Percentiles rank a stretch among this genome's conserved stretches.
These are phyloP conservation scores for Fagopyrum homotropicum DNA, from an alignment of 148 eudicot genomes.

Conservation along the genomic window DNA sequence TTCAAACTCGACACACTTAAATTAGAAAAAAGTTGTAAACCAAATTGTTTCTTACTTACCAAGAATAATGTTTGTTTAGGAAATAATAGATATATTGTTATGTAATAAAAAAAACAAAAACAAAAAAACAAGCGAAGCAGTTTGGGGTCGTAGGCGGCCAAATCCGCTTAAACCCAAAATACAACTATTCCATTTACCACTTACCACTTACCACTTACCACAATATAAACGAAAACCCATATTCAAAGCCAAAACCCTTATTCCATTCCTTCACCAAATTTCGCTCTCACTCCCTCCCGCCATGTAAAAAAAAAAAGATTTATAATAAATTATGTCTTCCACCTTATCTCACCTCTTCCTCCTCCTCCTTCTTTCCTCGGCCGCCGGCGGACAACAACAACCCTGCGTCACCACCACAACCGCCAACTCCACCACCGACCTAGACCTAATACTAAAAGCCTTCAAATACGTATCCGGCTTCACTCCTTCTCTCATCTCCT, in stretches of 20 bases:
- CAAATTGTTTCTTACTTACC: no score
- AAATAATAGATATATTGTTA: no score
- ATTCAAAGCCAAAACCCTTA: background rate
- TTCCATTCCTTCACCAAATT: background rate
- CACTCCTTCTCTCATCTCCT: conserved; percentile 31
- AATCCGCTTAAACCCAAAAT: no score
- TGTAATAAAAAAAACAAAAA: background rate
- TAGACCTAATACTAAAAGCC: conserved; percentile 38
- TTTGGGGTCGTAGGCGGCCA: no score
- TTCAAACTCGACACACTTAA: no score
- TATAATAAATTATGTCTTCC: background rate
- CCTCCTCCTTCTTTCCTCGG: conserved; percentile 9
- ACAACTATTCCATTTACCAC: no score
- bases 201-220: no score
- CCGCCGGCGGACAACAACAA: background rate
- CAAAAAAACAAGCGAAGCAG: background rate
- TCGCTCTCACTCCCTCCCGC: conserved; percentile 5
- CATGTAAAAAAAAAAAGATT: no score
- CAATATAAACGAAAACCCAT: no score
- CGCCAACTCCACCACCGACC: conserved; percentile 23
- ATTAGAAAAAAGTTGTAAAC: no score
- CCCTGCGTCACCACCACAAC: conserved; percentile 20
- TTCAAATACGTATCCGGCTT: conserved; percentile 59
- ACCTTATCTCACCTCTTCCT: background rate
- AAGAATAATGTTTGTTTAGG: no score